phyloP scores from a whole-genome alignment of 2,329 filamentous ascomycete species.

The Cryphonectria nitschkei region DNA sequence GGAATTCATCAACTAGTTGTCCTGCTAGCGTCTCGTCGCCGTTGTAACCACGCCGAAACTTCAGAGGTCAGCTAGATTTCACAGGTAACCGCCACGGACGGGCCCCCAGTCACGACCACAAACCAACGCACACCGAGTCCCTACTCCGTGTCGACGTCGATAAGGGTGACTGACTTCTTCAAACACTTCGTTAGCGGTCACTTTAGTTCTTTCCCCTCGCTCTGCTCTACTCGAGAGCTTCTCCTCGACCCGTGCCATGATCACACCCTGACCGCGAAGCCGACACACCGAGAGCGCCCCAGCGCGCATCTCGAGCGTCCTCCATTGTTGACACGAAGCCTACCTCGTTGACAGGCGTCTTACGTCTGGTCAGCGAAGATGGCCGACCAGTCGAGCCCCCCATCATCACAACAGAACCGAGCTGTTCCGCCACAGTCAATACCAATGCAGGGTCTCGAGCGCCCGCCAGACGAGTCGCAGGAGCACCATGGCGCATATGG shows the following conservation, averaged over 20 bases:
- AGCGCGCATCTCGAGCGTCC: constrained; percentile 20
- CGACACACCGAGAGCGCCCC: constrained; percentile 9
- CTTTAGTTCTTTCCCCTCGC: not conserved
- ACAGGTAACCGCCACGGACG: not conserved
- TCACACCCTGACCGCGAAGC: constrained; percentile 10
- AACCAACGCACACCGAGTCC: not conserved
- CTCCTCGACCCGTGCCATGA: constrained; percentile 19
- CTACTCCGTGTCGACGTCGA: not conserved
- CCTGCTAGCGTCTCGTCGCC: constrained; percentile 14
- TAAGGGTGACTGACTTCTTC: not conserved
- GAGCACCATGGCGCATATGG: constrained; percentile 11
- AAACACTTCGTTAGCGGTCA: not conserved
- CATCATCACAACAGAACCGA: constrained; percentile 17
- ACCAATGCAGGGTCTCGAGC: constrained; percentile 29
- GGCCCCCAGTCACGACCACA: not conserved
- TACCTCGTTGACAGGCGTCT: constrained; percentile 2
- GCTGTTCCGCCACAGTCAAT: constrained; percentile 19
- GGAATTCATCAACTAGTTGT: not conserved
- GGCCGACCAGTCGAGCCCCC: constrained; percentile 25
- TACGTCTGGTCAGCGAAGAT: constrained; percentile 16
- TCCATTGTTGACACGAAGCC: not conserved
- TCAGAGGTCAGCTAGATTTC: not conserved
- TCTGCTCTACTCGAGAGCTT: not conserved
- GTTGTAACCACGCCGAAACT: constrained; percentile 7
- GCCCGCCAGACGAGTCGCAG: constrained; percentile 21